Evolutionary conservation across 352 stramenopile species (phyloP), one percentile per base, ranked within the genome.

Genomic region (Pythium sukuiense): DNA sequence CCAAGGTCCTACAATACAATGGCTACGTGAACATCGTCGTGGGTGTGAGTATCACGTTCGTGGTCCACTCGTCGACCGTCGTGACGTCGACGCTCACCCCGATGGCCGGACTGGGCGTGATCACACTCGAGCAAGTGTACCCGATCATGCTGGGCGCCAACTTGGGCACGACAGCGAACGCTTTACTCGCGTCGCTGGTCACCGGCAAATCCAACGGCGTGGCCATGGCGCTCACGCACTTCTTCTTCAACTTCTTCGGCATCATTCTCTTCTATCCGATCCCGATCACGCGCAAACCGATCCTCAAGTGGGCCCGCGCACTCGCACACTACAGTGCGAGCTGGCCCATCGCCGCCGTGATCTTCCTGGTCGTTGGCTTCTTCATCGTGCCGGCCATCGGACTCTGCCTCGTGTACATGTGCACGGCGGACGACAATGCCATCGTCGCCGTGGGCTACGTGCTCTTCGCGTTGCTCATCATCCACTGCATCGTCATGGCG

Each of bases 221-320:
- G 41, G 88, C 95, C 61, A 88, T 98, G 37, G 93, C 91, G 32
- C 79, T 98, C 30, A 85, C 84, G 46, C 92, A 98, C 74, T 88
- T 97, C 49, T 95, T 92, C 67, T 97, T 98, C 81, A 98, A 97
- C 73, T 71, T 97, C 16, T 88, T 89, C 54, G 90, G 92, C 53
- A 77, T 97, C 55, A 57, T 97, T 45, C 83, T 98, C 33, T 98
- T 93, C 79, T 98, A 97, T 73, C 90, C 90, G 37, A 80, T 98
- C 65, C 90, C 92, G 30, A 74, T 88, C 69, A 96, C 95, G 62
- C 81, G 93, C 27, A 71, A 70, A 35, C 76, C 95, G 55, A 89
- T 96, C 55, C 65, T 97, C 33, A 59, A 70, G 53, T 89, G 77
- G 68, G 88, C 92, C 12, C 77, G 76, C 5, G 73, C 79, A 4